Conservation (phyloP, 192 early-diverging fungal genomes). For the Paraglomus brasilianum region DNA sequence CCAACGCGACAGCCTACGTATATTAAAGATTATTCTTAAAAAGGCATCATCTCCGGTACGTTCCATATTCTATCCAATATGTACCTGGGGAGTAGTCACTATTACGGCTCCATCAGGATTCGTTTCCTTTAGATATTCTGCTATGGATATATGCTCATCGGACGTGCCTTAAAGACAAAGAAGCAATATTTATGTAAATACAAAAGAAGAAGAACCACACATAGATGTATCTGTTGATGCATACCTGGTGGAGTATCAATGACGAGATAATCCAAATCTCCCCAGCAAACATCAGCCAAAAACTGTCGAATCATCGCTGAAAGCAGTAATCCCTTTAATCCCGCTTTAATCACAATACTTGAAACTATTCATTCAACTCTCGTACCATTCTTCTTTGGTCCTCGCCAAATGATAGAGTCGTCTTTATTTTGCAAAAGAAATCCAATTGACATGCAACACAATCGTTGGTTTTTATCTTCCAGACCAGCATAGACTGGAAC, state of each 20-base stretch:
- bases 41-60: conserved; percentile 37
- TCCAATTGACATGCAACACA: conserved; percentile 95
- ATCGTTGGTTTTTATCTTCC: conserved; percentile 64
- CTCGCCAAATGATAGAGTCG: conserved; percentile 97
- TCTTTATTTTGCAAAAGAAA: conserved; percentile 87
- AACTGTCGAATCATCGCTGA: conserved; percentile 98
- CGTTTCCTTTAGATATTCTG: conserved; percentile 84
- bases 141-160: conserved; percentile 94
- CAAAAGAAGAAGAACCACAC: not conserved
- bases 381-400: conserved; percentile 95
- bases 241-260: conserved; percentile 92
- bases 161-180: conserved; percentile 66
- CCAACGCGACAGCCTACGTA: conserved; percentile 55
- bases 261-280: conserved; percentile 89
- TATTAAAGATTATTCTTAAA: not conserved
- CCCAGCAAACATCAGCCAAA: conserved; percentile 94
- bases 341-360: not conserved
- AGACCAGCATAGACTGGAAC: conserved; percentile 74
- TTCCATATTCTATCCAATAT: conserved; percentile 55
- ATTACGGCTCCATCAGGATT: conserved; percentile 85
- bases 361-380: conserved; percentile 15
- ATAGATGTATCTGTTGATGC: not conserved
- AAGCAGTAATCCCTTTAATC: not conserved
- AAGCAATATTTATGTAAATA: not conserved
- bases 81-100: conserved; percentile 95